Base-by-base conservation (phyloP, 179 eudicot genomes). In the Carnegiea gigantea region DNA sequence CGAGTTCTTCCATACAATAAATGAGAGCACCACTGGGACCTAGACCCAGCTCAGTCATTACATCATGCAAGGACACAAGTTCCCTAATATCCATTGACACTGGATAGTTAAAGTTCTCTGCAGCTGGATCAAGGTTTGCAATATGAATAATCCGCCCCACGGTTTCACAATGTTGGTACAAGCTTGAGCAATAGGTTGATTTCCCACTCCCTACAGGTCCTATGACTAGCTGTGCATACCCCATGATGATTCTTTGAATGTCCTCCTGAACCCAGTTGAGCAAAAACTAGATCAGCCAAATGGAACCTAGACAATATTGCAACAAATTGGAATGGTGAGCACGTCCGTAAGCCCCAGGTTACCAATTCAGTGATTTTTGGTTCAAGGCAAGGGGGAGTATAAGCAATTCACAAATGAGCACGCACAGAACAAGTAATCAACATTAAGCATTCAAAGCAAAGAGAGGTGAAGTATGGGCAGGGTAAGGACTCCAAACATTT, bases 1-100 rank as follows among this genome's bases (percentile, higher is more conserved):
- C 96, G 64, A 96, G 96, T 82, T 93, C 92, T 88, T 96, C 98
- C 99, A 94, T 96, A 89, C 99, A 96, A 83, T 93, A 94, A 15
- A 93, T 86, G 77, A 94, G 92, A 75, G 91, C 99, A 33, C 98
- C 98, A 76, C 93, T 96, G 72, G 99, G 98, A 79, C 98, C 98
- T 43, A 94, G 80, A 38, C 93, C 94, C 68, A 94, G 89, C 74
- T 94, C 99, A 70, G 93, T 98, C 97, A 94, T 94, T 64, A 91
- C 98, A 91, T 96, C 98, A 80, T 96, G 97, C 88, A 94, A 84
- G 60, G 90, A 93, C 67, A 96, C 88, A 76, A 94, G 94, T 78
- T 94, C 97, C 77, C 95, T 82, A 76, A 96, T 96, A 87, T 96
- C 97, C 82, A 92, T 91, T 62, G 98, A 96, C 21, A 94, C 97